These are phyloP conservation scores for Kalanchoe fedtschenkoi DNA, from an alignment of 164 flowering plant genomes.

Conservation along the genomic window DNA sequence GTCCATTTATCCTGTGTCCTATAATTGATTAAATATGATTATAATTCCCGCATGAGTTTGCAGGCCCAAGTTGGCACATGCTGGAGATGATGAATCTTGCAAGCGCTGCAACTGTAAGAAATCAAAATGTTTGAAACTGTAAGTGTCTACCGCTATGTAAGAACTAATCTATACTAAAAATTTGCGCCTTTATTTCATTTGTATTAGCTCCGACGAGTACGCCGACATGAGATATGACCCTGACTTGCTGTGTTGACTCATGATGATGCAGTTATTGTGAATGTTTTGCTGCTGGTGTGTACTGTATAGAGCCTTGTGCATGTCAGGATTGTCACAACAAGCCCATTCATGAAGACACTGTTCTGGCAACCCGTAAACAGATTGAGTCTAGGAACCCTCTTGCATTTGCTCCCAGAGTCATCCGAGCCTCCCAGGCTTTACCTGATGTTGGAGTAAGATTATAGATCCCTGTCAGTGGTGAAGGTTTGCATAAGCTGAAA, in stretches of 20 bases:
- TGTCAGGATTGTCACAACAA: constrained; percentile 78
- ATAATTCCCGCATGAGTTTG: constrained; percentile 21
- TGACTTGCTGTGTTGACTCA: too few species aligned
- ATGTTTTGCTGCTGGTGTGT: constrained; percentile 88
- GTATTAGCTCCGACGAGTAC: not conserved
- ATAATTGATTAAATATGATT: not conserved
- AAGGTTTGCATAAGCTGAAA: not conserved
- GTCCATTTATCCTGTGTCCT: not conserved
- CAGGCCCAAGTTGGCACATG: constrained; percentile 56
- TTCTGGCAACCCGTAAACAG: constrained; percentile 75
- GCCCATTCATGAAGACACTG: constrained; percentile 77
- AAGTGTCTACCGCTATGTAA: constrained; percentile 22
- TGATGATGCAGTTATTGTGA: constrained; percentile 67
- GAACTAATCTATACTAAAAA: not conserved
- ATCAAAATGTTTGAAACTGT: constrained; percentile 95
- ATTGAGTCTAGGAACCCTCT: constrained; percentile 83
- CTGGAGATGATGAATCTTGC: constrained; percentile 59
- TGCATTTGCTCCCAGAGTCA: constrained; percentile 90
- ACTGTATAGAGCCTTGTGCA: constrained; percentile 79
- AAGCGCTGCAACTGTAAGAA: constrained; percentile 93
- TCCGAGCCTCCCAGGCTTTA: constrained; percentile 38
- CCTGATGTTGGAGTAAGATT: constrained; percentile 48
- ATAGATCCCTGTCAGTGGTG: constrained; percentile 3
- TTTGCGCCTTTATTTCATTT: not conserved
- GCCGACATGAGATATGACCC: too few species aligned